These are phyloP conservation scores for Byssoonygena ceratinophila DNA, from an alignment of 2,329 filamentous ascomycete genomes.

Conservation along the genomic window DNA sequence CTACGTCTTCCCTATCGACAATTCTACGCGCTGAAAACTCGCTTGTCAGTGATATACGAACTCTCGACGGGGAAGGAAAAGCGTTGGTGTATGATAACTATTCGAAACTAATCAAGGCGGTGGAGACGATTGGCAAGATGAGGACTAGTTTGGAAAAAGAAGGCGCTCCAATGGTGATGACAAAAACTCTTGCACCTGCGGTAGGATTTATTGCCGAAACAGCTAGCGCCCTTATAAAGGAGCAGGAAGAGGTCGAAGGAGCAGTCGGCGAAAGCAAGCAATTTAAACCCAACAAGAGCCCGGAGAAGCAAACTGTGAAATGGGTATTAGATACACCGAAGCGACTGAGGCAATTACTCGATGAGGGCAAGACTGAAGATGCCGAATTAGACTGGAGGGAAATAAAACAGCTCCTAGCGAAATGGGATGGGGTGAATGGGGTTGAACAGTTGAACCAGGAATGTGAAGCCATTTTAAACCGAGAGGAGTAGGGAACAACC, in stretches of 20 bases:
- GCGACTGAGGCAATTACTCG: constrained; percentile 30
- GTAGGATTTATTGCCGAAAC: constrained; percentile 38
- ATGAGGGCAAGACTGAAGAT: constrained; percentile 32
- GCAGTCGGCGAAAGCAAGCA: constrained; percentile 23
- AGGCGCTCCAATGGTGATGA: constrained; percentile 37
- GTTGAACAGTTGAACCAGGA: constrained; percentile 32
- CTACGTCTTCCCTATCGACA: constrained; percentile 34
- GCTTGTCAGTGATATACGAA: constrained; percentile 61
- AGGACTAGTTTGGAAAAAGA: constrained; percentile 39
- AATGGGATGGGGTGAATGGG: constrained; percentile 37
- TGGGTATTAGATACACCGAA: constrained; percentile 37
- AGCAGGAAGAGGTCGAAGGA: constrained; percentile 29
- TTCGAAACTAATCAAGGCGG: constrained; percentile 89
- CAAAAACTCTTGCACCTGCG: constrained; percentile 35
- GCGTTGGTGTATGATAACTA: constrained; percentile 98
- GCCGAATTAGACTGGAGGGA: constrained; percentile 36
- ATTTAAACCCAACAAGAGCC: constrained; percentile 17
- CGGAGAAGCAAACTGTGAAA: constrained; percentile 35
- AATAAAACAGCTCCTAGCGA: constrained; percentile 30
- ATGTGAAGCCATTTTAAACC: constrained; percentile 33
- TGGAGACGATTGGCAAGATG: constrained; percentile 80
- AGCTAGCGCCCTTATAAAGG: constrained; percentile 31
- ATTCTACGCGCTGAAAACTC: constrained; percentile 38
- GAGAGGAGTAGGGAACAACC: constrained; percentile 4
- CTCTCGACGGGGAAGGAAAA: constrained; percentile 90